Conservation (phyloP, 2,329 filamentous ascomycete species). For the Rhinocladiella similis region DNA sequence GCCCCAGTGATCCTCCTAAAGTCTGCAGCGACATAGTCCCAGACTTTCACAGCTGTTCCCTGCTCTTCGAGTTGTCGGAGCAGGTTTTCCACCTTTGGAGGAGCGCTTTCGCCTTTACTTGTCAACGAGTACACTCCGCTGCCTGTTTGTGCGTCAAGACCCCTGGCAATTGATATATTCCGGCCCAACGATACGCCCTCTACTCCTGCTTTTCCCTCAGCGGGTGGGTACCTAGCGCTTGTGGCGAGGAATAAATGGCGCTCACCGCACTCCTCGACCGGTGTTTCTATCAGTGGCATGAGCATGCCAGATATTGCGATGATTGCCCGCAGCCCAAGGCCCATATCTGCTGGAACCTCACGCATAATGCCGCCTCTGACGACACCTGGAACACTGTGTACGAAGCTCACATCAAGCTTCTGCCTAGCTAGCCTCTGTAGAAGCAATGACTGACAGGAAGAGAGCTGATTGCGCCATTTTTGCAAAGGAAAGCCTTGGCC, state of each 20-base stretch:
- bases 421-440: slow-evolving; percentile 50
- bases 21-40: slow-evolving; percentile 30
- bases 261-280: slow-evolving; percentile 43
- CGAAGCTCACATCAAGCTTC: slow-evolving; percentile 49
- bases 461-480: slow-evolving; percentile 47
- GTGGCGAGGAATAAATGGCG: slow-evolving; percentile 45
- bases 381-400: slow-evolving; percentile 50
- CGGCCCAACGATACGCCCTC: slow-evolving; percentile 23
- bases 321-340: slow-evolving; percentile 24
- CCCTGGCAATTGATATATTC: slow-evolving; percentile 16
- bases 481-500: slow-evolving; percentile 28
- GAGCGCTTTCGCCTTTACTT: slow-evolving; percentile 15
- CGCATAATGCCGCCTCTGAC: slow-evolving; percentile 49
- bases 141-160: slow-evolving; percentile 31
- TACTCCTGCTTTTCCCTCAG: slow-evolving; percentile 5
- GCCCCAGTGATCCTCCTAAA: not conserved
- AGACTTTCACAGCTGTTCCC: slow-evolving; percentile 33
- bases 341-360: slow-evolving; percentile 30
- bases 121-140: slow-evolving; percentile 35
- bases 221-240: slow-evolving; percentile 34
- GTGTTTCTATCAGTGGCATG: slow-evolving; percentile 28
- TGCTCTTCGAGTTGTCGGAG: slow-evolving; percentile 31
- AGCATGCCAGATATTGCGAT: slow-evolving; percentile 36
- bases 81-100: slow-evolving; percentile 19
- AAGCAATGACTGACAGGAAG: slow-evolving; percentile 51